These are phyloP conservation scores for Lepidium didymum DNA, from an alignment of 345 rosid genomes.

Conservation along the genomic window DNA sequence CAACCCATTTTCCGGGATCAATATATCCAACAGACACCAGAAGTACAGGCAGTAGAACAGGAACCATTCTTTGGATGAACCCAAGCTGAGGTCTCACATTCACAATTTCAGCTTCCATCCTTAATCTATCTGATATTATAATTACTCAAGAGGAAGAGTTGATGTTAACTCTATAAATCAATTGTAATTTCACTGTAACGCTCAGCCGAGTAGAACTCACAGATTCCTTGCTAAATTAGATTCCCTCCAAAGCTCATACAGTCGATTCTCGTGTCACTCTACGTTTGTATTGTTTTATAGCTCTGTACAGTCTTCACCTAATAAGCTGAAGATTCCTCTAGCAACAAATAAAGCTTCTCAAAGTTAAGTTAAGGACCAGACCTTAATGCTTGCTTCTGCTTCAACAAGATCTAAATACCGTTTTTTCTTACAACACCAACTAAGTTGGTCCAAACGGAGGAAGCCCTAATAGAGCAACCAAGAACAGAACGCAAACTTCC, in stretches of 20 bases:
- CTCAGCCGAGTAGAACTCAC: constrained; percentile 29
- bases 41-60: constrained; percentile 61
- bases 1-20: constrained; percentile 97
- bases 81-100: constrained; percentile 34
- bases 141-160: background rate
- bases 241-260: constrained; percentile 15
- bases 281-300: background rate
- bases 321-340: constrained; percentile 9
- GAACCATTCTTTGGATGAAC: constrained; percentile 48
- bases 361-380: constrained; percentile 6
- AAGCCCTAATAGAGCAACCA: constrained; percentile 24
- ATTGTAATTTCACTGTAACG: constrained; percentile 13
- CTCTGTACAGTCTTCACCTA: constrained; percentile 12
- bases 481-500: constrained; percentile 17
- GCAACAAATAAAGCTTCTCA: constrained; percentile 1
- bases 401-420: background rate
- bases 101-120: constrained; percentile 63
- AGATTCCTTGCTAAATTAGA: background rate
- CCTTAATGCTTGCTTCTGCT: background rate
- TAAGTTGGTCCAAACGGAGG: constrained; percentile 30
- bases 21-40: constrained; percentile 77
- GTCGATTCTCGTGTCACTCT: constrained; percentile 3
- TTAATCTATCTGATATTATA: constrained; percentile 15
- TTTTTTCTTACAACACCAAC: background rate
- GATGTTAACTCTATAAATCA: constrained; percentile 15